These are phyloP conservation scores for Cardamine resedifolia DNA, from an alignment of 345 rosid species.

Conservation along the genomic window DNA sequence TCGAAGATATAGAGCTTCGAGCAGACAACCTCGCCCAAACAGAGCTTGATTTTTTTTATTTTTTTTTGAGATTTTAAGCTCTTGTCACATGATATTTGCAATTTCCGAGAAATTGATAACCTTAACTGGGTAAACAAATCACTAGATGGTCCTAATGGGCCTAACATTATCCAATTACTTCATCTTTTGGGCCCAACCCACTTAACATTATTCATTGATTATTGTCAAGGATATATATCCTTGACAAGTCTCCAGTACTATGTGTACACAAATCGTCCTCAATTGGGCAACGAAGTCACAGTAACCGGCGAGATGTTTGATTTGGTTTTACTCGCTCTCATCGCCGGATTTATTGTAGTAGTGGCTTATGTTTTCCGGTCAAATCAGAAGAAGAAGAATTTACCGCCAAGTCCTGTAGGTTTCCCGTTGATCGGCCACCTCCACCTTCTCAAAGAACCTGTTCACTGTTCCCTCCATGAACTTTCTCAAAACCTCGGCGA, in stretches of 20 bases:
- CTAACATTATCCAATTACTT: not conserved
- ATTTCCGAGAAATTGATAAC: not conserved
- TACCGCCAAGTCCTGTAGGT: constrained; percentile 18
- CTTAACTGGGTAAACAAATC: not conserved
- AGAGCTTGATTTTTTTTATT: constrained; percentile 1
- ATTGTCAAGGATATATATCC: not conserved
- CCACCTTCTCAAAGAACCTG: constrained; percentile 36
- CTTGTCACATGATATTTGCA: not conserved
- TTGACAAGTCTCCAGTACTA: not conserved
- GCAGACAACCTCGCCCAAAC: constrained; percentile 6
- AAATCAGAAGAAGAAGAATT: not conserved
- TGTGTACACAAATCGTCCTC: not conserved
- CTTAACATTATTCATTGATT: not conserved
- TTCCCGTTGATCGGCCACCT: constrained; percentile 27
- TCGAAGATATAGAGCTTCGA: not conserved
- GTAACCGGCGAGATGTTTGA: no score
- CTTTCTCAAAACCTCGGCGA: constrained; percentile 43
- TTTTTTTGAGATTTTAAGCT: constrained; percentile 9
- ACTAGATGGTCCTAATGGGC: constrained; percentile 2
- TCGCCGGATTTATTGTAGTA: not conserved
- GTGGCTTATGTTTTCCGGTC: not conserved
- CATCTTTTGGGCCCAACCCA: not conserved
- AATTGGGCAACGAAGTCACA: not conserved
- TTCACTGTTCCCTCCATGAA: constrained; percentile 26
- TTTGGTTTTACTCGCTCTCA: not conserved